Percentiles rank a stretch among this genome's conserved stretches.
Evolutionary conservation across 2,329 filamentous ascomycete genomes (phyloP).

Genomic region (Cucurbitaria berberidis): DNA sequence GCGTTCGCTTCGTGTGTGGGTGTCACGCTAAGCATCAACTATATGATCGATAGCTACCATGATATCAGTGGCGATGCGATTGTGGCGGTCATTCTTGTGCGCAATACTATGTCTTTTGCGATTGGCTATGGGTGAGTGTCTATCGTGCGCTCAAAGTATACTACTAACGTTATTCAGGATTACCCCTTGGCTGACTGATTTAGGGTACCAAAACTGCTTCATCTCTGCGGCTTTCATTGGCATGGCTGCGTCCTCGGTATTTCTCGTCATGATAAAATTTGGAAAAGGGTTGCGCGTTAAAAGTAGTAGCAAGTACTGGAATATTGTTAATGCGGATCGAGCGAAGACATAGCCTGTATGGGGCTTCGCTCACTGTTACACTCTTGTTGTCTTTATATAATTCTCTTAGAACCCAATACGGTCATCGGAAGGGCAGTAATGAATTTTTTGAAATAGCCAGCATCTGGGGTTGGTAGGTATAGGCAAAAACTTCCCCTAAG

Average conservation of each 20-base stretch:
- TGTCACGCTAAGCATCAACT: constrained; percentile 52
- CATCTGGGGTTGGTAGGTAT: background rate
- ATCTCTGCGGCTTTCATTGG: constrained; percentile 53
- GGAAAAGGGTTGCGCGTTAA: constrained; percentile 50
- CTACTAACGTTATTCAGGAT: constrained; percentile 26
- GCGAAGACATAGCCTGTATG: background rate
- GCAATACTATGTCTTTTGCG: constrained; percentile 60
- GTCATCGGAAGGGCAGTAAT: no score
- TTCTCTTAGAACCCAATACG: background rate
- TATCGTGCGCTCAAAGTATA: background rate
- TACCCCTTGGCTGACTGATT: constrained; percentile 53
- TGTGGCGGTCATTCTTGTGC: constrained; percentile 57
- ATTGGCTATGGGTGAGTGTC: constrained; percentile 54
- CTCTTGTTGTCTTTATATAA: background rate
- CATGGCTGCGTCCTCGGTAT: constrained; percentile 48
- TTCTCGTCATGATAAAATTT: constrained; percentile 56
- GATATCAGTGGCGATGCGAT: constrained; percentile 58
- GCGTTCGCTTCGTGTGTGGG: constrained; percentile 44
- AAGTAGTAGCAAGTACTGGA: constrained; percentile 42
- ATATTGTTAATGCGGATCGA: constrained; percentile 31
- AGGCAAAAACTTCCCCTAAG: background rate
- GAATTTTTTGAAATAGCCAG: background rate
- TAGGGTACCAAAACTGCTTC: constrained; percentile 54
- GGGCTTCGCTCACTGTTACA: background rate
- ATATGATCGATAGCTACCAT: constrained; percentile 58